A percentile compares a stretch with the other conserved stretches of the same genome.
Evolutionary conservation across 257 asterid genomes (phyloP).

Genomic region (Ligustrum vulgare): DNA sequence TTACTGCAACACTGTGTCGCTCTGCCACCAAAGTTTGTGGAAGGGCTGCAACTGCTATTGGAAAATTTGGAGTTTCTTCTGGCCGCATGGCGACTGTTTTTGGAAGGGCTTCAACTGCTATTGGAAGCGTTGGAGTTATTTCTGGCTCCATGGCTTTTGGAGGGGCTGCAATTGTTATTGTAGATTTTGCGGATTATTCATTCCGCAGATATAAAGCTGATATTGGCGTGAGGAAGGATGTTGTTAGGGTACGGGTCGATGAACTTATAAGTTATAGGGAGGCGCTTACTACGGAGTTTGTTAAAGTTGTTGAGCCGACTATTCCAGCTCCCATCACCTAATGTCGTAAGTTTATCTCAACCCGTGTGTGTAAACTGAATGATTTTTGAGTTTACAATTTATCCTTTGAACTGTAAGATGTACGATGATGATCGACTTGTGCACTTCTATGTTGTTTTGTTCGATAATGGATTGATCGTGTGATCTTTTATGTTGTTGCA

Average conservation of each 20-base stretch:
- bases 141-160: too few species aligned
- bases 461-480: neutral
- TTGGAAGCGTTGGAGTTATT: too few species aligned
- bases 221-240: conserved; percentile 88
- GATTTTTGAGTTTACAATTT: neutral
- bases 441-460: neutral
- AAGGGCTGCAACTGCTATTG: too few species aligned
- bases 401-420: neutral
- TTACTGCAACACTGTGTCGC: conserved; percentile 57
- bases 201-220: conserved; percentile 85
- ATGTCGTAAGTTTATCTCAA: neutral
- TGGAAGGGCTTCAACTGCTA: conserved; percentile 73
- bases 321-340: conserved; percentile 31
- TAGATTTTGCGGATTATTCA: conserved; percentile 48
- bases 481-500: neutral
- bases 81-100: conserved; percentile 14
- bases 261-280: conserved; percentile 46
- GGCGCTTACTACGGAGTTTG: conserved; percentile 50
- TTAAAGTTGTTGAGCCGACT: conserved; percentile 55
- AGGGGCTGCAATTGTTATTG: conserved; percentile 22
- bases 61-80: too few species aligned
- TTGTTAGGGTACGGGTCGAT: conserved; percentile 64
- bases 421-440: neutral
- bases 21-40: too few species aligned
- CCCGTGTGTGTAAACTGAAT: neutral